phyloP scores from a whole-genome alignment of 305 asterid species.

The Rubia occidens region DNA sequence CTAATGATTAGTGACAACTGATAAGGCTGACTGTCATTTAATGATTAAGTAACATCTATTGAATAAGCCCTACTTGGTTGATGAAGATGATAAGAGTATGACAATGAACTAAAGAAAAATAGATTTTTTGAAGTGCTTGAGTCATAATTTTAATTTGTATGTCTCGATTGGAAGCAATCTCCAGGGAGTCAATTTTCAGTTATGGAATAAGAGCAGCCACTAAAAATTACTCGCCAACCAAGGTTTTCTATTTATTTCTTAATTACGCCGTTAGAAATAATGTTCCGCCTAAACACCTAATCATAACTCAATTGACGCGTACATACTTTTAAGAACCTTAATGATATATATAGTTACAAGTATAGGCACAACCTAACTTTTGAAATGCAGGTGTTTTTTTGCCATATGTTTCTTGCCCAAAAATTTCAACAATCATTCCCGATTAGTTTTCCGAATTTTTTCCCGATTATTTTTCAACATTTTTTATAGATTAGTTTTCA shows the following conservation, averaged over 20 bases:
- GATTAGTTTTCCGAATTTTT: too few species aligned
- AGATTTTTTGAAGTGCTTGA: slow-evolving; percentile 76
- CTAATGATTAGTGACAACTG: not conserved
- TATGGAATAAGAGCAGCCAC: slow-evolving; percentile 94
- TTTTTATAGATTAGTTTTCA: too few species aligned
- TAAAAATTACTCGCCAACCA: not conserved
- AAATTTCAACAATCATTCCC: slow-evolving; percentile 91
- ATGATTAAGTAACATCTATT: not conserved
- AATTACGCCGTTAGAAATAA: not conserved
- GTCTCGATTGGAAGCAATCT: slow-evolving; percentile 40
- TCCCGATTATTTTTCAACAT: too few species aligned
- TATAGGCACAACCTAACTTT: slow-evolving; percentile 67
- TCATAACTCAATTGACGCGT: not conserved
- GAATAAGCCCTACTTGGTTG: slow-evolving; percentile 59
- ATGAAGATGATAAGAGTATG: slow-evolving; percentile 68
- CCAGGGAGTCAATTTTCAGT: slow-evolving; percentile 49
- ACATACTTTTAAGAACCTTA: slow-evolving; percentile 1
- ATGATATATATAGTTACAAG: slow-evolving; percentile 7
- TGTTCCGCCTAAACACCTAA: not conserved
- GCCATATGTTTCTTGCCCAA: slow-evolving; percentile 95
- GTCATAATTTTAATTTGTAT: slow-evolving; percentile 66
- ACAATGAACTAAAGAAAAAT: slow-evolving; percentile 68
- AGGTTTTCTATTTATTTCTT: not conserved
- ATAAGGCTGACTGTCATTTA: slow-evolving; percentile 7
- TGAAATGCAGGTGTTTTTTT: slow-evolving; percentile 93